These are phyloP conservation scores for Hordeum pubiflorum DNA, from an alignment of 202 grass and related monocot species.

Conservation along the genomic window DNA sequence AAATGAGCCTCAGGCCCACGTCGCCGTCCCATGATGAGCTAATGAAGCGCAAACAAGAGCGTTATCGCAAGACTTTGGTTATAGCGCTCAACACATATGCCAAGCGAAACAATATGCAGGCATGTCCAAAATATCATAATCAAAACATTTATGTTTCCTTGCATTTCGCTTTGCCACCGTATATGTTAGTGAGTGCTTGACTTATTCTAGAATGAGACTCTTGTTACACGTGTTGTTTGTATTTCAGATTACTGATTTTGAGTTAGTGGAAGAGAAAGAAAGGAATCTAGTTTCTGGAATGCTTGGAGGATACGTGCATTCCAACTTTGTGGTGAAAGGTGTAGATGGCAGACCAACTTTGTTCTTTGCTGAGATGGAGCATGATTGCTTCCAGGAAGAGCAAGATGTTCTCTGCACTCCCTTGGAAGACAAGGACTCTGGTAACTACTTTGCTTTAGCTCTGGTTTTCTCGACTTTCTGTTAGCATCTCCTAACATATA, in stretches of 20 bases:
- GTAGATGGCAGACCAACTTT: too few relatives aligned
- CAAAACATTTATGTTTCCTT: neutral
- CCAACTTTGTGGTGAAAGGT: neutral
- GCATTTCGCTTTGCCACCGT: neutral
- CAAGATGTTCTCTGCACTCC: neutral
- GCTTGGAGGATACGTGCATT: neutral
- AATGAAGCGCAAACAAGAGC: neutral
- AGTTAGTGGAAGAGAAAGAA: neutral
- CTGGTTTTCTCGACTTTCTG: neutral
- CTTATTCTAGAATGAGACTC: too few relatives aligned
- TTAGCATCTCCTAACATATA: neutral
- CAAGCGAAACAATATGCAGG: neutral
- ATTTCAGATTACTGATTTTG: neutral
- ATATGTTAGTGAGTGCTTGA: neutral
- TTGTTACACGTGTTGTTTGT: neutral
- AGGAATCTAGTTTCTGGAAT: neutral
- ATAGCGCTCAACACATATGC: neutral
- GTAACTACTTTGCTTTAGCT: neutral
- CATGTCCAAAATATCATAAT: neutral
- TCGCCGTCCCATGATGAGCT: neutral
- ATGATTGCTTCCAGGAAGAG: neutral
- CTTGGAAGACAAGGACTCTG: neutral
- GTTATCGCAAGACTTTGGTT: neutral
- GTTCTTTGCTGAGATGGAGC: neutral
- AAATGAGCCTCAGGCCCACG: neutral